phyloP scores from a whole-genome alignment of 805 yeast genomes.

The Schwanniomyces polymorphus region DNA sequence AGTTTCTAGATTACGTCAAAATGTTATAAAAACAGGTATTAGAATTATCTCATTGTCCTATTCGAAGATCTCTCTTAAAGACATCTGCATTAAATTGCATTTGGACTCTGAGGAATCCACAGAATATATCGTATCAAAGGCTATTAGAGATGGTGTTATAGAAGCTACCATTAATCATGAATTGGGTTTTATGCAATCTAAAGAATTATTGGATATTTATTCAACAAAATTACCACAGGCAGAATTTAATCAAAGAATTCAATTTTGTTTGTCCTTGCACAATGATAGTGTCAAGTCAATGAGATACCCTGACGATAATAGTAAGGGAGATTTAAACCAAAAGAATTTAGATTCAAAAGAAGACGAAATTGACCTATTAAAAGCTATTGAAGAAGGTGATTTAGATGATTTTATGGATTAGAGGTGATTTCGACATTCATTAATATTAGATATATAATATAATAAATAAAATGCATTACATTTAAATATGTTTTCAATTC shows the following conservation, averaged over 20 bases:
- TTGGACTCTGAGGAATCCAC: slow-evolving; percentile 94
- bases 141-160: slow-evolving; percentile 95
- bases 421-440: neutral
- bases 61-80: slow-evolving; percentile 86
- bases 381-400: slow-evolving; percentile 57
- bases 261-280: slow-evolving; percentile 85
- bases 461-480: neutral
- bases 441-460: neutral
- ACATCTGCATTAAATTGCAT: slow-evolving; percentile 88
- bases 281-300: slow-evolving; percentile 91
- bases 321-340: slow-evolving; percentile 25
- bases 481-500: neutral
- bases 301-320: slow-evolving; percentile 71
- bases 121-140: slow-evolving; percentile 94
- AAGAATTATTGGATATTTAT: slow-evolving; percentile 82
- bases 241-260: slow-evolving; percentile 90
- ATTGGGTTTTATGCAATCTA: slow-evolving; percentile 86
- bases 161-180: slow-evolving; percentile 93
- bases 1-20: slow-evolving; percentile 88
- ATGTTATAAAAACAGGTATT: slow-evolving; percentile 96
- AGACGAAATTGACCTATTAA: slow-evolving; percentile 43
- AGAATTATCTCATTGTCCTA: slow-evolving; percentile 89
- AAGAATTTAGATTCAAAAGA: slow-evolving; percentile 33
- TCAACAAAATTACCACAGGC: slow-evolving; percentile 84
- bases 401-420: slow-evolving; percentile 50